Evolutionary conservation across 306 rosid species (phyloP).

Genomic region (Lablab purpureus): DNA sequence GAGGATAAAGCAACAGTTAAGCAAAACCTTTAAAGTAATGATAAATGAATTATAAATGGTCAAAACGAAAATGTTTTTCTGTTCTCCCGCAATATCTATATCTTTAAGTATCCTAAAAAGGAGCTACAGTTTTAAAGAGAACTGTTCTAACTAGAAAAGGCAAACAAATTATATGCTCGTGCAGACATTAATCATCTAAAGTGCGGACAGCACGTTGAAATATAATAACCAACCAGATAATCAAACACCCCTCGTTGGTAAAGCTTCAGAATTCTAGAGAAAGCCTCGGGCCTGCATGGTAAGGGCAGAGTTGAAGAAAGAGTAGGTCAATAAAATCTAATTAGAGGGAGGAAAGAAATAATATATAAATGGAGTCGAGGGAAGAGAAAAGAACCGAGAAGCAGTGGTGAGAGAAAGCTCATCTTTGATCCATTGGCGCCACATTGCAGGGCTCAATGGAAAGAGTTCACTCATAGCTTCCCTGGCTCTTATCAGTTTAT

Average conservation of each 20-base stretch:
- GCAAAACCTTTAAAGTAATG: constrained; percentile 24
- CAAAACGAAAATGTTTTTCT: not conserved
- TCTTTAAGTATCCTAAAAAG: not conserved
- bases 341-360: not conserved
- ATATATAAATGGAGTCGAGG: not conserved
- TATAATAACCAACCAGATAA: constrained; percentile 71
- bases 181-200: not conserved
- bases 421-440: constrained; percentile 93
- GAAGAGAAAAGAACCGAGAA: constrained; percentile 49
- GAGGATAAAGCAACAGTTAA: constrained; percentile 40
- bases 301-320: not conserved
- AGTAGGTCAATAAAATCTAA: constrained; percentile 10
- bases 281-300: constrained; percentile 60
- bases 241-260: constrained; percentile 79
- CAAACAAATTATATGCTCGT: not conserved
- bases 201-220: constrained; percentile 9
- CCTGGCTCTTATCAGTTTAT: constrained; percentile 77
- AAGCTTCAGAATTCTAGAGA: constrained; percentile 62
- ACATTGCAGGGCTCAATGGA: constrained; percentile 79
- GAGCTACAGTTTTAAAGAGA: not conserved
- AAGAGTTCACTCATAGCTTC: constrained; percentile 77
- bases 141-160: constrained; percentile 32
- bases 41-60: constrained; percentile 5
- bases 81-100: constrained; percentile 20
- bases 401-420: constrained; percentile 68